Evolutionary conservation across 2,329 filamentous ascomycete genomes (phyloP), one percentile per base, ranked within the genome.

Genomic region (Sordariomycetes sp.): DNA sequence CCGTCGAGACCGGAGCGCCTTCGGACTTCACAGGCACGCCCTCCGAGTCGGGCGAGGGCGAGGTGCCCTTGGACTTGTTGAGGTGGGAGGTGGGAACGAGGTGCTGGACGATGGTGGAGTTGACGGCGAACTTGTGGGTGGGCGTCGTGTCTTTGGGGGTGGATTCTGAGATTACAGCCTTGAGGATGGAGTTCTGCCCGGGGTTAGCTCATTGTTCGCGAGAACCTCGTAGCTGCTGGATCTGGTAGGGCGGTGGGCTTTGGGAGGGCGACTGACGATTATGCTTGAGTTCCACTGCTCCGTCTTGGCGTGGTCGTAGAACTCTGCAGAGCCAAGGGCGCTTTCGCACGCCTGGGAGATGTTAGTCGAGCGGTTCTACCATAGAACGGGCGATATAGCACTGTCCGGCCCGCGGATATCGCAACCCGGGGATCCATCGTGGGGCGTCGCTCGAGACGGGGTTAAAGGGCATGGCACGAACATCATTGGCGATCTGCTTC

Each of bases 51-150:
- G 28, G 28, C 28, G 28, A 32, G 28, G 28, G 28, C 8, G 28
- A 32, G 65, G 74, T 77, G 62, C 81, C 76, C 64, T 78, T 77
- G 61, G 82, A 70, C 73, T 83, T 84, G 74, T 83, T 86, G 55
- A 85, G 75, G 59, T 82, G 76, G 34, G 83, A 81, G 14, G 83
- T 86, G 58, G 87, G 82, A 22, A 87, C 83, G 37, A 93, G 79
- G 76, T 97, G 93, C 78, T 99, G 93, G 65, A 97, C 95, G 69
- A 97, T 97, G 64, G 93, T 97, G 78, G 90, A 95, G 80, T 96
- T 97, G 76, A 96, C 91, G 65, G 91, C 90, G 76, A 93, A 97
- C 75, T 97, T 97, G 83, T 86, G 96, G 18, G 77, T 73, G 5
- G 89, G 87, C 32, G 78, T 73, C 61, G 78, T 76, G 61, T 79